Evolutionary conservation across 2,329 filamentous ascomycete species (phyloP).

Genomic region (Scedosporium dehoogii): DNA sequence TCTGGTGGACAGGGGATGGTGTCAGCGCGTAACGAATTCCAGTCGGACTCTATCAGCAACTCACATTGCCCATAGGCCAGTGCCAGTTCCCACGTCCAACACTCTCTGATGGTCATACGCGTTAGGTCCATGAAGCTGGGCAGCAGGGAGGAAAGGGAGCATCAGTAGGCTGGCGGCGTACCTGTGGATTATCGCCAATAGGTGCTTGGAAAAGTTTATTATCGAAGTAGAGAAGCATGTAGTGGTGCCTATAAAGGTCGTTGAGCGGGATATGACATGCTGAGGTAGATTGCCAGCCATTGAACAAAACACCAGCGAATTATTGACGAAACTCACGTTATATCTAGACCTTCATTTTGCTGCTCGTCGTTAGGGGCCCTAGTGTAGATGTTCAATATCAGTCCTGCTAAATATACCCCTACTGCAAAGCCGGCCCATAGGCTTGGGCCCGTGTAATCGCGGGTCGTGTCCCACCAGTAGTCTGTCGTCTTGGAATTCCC

Average conservation of each 20-base stretch:
- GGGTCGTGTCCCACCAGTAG: constrained; percentile 14
- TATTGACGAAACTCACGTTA: constrained; percentile 10
- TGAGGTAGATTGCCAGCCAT: constrained; percentile 3
- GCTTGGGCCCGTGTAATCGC: neutral
- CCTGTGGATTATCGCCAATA: constrained; percentile 7
- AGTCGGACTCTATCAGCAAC: constrained; percentile 22
- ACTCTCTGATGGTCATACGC: constrained; percentile 7
- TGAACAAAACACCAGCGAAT: constrained; percentile 2
- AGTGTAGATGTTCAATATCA: neutral
- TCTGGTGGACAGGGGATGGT: constrained; percentile 21
- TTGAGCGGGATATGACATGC: constrained; percentile 13
- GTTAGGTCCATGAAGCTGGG: neutral
- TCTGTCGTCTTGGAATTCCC: constrained; percentile 16
- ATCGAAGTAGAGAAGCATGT: constrained; percentile 2
- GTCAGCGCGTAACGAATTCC: neutral
- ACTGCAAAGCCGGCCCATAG: neutral
- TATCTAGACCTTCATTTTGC: constrained; percentile 12
- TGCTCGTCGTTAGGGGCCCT: constrained; percentile 11
- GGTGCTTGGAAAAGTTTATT: constrained; percentile 2
- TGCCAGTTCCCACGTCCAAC: constrained; percentile 45
- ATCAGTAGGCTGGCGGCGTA: constrained; percentile 10
- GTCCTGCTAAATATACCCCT: neutral
- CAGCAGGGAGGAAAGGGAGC: constrained; percentile 15
- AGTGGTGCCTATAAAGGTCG: constrained; percentile 15
- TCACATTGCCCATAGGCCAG: constrained; percentile 43